These are phyloP conservation scores for Eragrostis nindensis DNA, from an alignment of 176 grass and related monocot genomes.

Conservation along the genomic window DNA sequence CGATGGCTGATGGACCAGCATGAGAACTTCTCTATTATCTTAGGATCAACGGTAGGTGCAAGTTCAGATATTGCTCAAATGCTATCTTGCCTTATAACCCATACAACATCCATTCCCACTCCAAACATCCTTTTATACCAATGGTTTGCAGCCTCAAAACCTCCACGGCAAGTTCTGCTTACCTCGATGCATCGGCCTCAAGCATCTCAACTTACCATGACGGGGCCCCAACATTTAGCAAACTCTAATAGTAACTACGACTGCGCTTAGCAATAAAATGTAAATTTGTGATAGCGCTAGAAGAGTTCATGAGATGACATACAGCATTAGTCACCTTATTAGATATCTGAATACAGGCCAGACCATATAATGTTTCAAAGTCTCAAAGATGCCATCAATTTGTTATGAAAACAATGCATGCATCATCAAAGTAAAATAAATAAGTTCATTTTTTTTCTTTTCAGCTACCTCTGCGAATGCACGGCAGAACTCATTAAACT, in stretches of 20 bases:
- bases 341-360: neutral
- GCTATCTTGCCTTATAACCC: neutral
- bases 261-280: neutral
- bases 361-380: neutral
- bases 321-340: neutral
- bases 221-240: neutral
- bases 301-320: neutral
- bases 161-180: neutral
- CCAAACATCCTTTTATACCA: neutral
- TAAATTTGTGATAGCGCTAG: neutral
- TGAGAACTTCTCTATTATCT: neutral
- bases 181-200: neutral
- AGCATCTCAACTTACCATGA: neutral
- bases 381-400: neutral
- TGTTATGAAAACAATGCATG: constrained; percentile 30
- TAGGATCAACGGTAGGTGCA: neutral
- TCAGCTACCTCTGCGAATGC: constrained; percentile 71
- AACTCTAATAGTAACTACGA: constrained; percentile 12
- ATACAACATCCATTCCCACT: neutral
- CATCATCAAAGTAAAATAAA: neutral
- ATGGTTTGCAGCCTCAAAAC: constrained; percentile 9
- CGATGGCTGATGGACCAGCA: neutral
- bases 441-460: constrained; percentile 17
- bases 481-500: constrained; percentile 78
- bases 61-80: constrained; percentile 7